Evolutionary conservation across 2,329 filamentous ascomycete species (phyloP).

Genomic region (Neofusicoccum ribis): DNA sequence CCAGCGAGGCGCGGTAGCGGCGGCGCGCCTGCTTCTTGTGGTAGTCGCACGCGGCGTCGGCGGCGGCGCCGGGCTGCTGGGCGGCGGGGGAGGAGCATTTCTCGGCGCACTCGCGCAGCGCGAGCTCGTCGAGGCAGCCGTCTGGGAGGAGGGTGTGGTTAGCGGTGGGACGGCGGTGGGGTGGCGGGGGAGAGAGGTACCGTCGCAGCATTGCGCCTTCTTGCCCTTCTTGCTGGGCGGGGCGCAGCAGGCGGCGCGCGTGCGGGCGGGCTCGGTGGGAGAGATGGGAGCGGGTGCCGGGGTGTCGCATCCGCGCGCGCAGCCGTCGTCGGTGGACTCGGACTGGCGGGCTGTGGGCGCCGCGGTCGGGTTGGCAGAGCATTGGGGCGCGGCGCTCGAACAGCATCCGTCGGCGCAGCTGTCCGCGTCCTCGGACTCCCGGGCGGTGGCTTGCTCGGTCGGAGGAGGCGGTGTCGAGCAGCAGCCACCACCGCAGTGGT

Average conservation of each 20-base stretch:
- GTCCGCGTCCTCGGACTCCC: not conserved
- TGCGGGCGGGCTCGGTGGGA: not conserved
- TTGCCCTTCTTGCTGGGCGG: not conserved
- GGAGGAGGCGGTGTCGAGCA: not conserved
- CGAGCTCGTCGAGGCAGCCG: constrained; percentile 12
- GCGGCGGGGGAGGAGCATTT: not conserved
- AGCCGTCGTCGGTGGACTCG: not conserved
- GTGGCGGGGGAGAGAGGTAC: not conserved
- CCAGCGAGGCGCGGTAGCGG: constrained; percentile 7
- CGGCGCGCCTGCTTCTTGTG: constrained; percentile 9
- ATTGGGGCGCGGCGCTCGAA: not conserved
- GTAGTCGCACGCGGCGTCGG: not conserved
- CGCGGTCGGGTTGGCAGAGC: not conserved
- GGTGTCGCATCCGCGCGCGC: not conserved
- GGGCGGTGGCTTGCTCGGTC: not conserved
- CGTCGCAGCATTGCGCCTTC: constrained; percentile 14
- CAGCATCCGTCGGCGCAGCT: not conserved
- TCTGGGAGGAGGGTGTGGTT: not conserved
- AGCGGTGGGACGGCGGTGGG: not conserved
- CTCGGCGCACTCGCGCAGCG: constrained; percentile 1
- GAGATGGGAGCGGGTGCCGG: not conserved
- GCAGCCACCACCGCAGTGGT: not conserved
- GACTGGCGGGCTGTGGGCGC: not conserved
- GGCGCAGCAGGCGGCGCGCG: not conserved
- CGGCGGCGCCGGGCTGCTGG: not conserved